These are phyloP conservation scores for Aspergillus vadensis DNA, from an alignment of 2,329 filamentous ascomycete genomes.

Conservation along the genomic window DNA sequence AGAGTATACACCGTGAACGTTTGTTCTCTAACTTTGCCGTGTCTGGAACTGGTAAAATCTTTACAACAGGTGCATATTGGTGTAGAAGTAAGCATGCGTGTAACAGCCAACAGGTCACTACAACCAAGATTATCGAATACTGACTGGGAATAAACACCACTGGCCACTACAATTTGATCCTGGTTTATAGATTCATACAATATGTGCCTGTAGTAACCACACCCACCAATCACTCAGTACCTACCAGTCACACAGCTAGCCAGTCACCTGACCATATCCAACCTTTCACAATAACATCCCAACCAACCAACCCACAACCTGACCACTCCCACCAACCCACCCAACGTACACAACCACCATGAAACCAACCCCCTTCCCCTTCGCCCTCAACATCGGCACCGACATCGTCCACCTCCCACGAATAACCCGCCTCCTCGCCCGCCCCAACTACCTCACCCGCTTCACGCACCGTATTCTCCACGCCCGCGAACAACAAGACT, in stretches of 20 bases:
- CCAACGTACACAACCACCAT: constrained; percentile 22
- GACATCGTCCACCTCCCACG: constrained; percentile 75
- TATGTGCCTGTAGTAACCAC: no score
- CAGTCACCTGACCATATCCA: constrained; percentile 13
- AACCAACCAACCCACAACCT: background rate
- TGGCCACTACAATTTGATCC: no score
- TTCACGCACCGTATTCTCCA: constrained; percentile 46
- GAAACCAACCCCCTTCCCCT: constrained; percentile 57
- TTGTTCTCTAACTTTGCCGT: background rate
- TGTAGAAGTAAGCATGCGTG: background rate
- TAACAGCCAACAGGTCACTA: background rate
- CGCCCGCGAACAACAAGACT: constrained; percentile 42
- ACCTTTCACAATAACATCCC: background rate
- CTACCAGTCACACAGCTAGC: background rate
- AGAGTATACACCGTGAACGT: constrained; percentile 26
- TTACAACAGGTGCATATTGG: background rate
- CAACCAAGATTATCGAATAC: background rate
- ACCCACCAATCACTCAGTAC: background rate
- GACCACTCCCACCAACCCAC: background rate
- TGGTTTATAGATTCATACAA: no score
- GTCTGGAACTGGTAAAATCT: background rate
- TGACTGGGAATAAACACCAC: background rate
- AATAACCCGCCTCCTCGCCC: constrained; percentile 60
- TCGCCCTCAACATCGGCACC: constrained; percentile 70
- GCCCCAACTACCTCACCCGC: constrained; percentile 42